Evolutionary conservation across 495 filamentous ascomycete genomes (phyloP).

Genomic region (Lophium mytilinum): DNA sequence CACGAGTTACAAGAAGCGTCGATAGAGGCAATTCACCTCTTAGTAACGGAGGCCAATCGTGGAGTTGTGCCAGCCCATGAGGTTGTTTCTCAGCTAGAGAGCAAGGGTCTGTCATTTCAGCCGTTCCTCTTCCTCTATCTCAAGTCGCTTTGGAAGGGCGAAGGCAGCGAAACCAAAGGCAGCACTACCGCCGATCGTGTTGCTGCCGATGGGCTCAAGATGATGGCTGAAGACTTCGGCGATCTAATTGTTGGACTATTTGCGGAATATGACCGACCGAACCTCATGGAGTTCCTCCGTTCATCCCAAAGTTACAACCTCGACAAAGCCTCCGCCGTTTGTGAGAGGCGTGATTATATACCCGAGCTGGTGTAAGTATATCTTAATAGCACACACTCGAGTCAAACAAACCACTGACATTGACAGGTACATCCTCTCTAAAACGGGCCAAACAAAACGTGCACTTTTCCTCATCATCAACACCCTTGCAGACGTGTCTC

Average conservation of each 20-base stretch:
- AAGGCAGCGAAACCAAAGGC: slow-evolving; percentile 41
- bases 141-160: slow-evolving; percentile 71
- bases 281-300: slow-evolving; percentile 83
- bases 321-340: slow-evolving; percentile 69
- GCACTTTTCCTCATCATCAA: slow-evolving; percentile 89
- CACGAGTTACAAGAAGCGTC: slow-evolving; percentile 69
- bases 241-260: slow-evolving; percentile 81
- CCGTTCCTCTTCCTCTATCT: slow-evolving; percentile 87
- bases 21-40: slow-evolving; percentile 70
- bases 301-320: slow-evolving; percentile 75
- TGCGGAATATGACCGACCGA: slow-evolving; percentile 65
- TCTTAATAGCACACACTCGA: not conserved
- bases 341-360: slow-evolving; percentile 68
- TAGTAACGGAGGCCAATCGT: slow-evolving; percentile 84
- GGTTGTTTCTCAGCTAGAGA: slow-evolving; percentile 66
- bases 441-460: slow-evolving; percentile 84
- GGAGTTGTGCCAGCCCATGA: slow-evolving; percentile 72
- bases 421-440: slow-evolving; percentile 67
- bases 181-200: slow-evolving; percentile 32
- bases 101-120: slow-evolving; percentile 35
- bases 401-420: not conserved
- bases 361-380: slow-evolving; percentile 63
- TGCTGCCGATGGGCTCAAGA: slow-evolving; percentile 34
- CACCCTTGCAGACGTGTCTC: slow-evolving; percentile 74
- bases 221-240: slow-evolving; percentile 75